Evolutionary conservation across 306 rosid genomes (phyloP).

Genomic region (Benincasa hispida): DNA sequence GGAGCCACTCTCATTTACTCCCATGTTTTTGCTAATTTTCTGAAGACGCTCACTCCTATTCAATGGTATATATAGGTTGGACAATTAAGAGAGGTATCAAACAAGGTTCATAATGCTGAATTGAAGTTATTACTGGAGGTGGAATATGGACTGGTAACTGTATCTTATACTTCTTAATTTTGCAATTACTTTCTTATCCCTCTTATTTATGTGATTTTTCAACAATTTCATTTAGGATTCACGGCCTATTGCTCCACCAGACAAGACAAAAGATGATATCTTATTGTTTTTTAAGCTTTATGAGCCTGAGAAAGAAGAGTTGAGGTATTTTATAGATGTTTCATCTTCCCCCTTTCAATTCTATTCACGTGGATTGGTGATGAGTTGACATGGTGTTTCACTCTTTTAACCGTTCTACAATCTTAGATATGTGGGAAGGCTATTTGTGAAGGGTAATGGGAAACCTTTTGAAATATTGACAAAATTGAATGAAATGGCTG

Average conservation of each 20-base stretch:
- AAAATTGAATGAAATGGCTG: slow-evolving; percentile 77
- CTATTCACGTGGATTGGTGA: background rate
- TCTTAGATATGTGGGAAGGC: slow-evolving; percentile 69
- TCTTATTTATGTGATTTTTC: slow-evolving; percentile 9
- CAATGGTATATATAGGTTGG: slow-evolving; percentile 45
- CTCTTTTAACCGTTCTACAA: slow-evolving; percentile 7
- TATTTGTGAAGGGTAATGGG: slow-evolving; percentile 63
- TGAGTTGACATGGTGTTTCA: slow-evolving; percentile 13
- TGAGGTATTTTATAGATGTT: slow-evolving; percentile 40
- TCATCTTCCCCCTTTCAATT: background rate
- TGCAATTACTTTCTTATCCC: background rate
- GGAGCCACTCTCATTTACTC: background rate
- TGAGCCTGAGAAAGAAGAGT: slow-evolving; percentile 72
- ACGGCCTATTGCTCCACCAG: slow-evolving; percentile 52
- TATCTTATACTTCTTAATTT: slow-evolving; percentile 7
- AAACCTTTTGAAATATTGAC: slow-evolving; percentile 64
- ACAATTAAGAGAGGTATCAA: slow-evolving; percentile 59
- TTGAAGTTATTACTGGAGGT: slow-evolving; percentile 69
- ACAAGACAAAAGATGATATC: slow-evolving; percentile 67
- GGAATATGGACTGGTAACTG: slow-evolving; percentile 54
- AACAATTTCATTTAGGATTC: slow-evolving; percentile 34
- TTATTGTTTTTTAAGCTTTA: slow-evolving; percentile 79
- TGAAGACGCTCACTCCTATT: slow-evolving; percentile 6
- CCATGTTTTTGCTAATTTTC: background rate
- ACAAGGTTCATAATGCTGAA: slow-evolving; percentile 61